phyloP scores from a whole-genome alignment of 495 filamentous ascomycete species.

The Trichoderma asperelloides region DNA sequence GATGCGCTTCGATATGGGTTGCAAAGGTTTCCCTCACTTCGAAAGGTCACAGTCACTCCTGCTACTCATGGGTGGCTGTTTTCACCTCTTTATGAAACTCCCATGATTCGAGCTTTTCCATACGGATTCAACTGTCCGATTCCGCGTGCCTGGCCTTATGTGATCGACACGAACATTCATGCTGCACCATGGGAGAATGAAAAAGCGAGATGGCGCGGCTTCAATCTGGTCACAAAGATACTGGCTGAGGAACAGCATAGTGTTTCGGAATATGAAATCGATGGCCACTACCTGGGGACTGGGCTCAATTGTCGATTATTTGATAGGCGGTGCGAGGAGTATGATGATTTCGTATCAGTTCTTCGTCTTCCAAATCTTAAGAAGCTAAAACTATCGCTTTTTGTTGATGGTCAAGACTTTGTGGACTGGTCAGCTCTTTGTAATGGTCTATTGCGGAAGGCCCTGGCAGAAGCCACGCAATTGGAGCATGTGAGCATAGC shows the following conservation, averaged over 20 bases:
- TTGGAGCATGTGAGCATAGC: not conserved
- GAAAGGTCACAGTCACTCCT: not conserved
- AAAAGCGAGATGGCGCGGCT: not conserved
- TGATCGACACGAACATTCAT: not conserved
- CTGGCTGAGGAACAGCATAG: not conserved
- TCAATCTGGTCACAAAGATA: not conserved
- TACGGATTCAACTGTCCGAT: not conserved
- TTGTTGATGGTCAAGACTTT: not conserved
- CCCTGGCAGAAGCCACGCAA: not conserved
- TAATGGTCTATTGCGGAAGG: not conserved
- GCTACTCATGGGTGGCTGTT: not conserved
- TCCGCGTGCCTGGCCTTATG: not conserved
- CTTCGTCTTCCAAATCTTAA: not conserved
- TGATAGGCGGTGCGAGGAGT: not conserved
- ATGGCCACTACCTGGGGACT: not conserved
- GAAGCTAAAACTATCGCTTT: not conserved
- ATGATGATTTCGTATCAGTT: not conserved
- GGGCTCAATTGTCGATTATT: not conserved
- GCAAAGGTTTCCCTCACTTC: not conserved
- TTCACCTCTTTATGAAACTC: not conserved
- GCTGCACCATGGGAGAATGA: not conserved
- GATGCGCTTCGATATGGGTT: not conserved
- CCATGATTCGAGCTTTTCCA: not conserved
- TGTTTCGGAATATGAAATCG: not conserved
- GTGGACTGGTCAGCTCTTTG: not conserved